Evolutionary conservation across 306 rosid species (phyloP).

Genomic region (Vigna hirtella): DNA sequence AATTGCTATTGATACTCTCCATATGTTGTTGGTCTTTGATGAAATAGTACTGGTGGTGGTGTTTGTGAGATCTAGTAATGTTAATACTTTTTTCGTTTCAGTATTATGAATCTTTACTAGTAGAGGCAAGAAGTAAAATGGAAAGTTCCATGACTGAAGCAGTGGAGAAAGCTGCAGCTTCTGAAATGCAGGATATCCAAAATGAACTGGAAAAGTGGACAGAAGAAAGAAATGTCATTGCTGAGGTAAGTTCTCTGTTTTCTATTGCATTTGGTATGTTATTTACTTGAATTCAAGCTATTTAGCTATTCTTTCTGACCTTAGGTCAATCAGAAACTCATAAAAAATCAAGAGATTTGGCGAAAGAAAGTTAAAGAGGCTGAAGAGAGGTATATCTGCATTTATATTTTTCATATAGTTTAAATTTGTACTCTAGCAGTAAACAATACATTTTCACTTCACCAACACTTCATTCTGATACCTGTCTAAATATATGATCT

Average conservation of each 20-base stretch:
- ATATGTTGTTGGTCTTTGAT: slow-evolving; percentile 37
- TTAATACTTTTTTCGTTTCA: slow-evolving; percentile 45
- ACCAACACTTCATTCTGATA: neutral
- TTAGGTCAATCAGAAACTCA: slow-evolving; percentile 72
- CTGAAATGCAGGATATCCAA: slow-evolving; percentile 75
- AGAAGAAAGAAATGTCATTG: slow-evolving; percentile 65
- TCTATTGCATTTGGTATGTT: slow-evolving; percentile 16
- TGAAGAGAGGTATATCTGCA: slow-evolving; percentile 73
- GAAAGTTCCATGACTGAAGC: slow-evolving; percentile 73
- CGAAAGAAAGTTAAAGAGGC: slow-evolving; percentile 67
- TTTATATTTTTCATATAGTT: neutral
- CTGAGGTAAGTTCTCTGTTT: slow-evolving; percentile 57
- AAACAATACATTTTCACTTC: neutral
- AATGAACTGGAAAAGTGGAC: slow-evolving; percentile 66
- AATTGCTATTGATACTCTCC: slow-evolving; percentile 33
- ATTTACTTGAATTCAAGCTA: slow-evolving; percentile 29
- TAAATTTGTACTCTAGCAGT: slow-evolving; percentile 5
- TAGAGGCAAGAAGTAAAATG: slow-evolving; percentile 73
- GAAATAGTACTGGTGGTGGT: slow-evolving; percentile 24
- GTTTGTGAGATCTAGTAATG: slow-evolving; percentile 33
- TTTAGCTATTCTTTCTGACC: slow-evolving; percentile 37
- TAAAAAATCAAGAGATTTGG: slow-evolving; percentile 77
- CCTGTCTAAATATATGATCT: slow-evolving; percentile 45
- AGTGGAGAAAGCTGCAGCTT: slow-evolving; percentile 73
- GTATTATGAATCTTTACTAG: slow-evolving; percentile 77